Percentiles rank a stretch among this genome's conserved stretches.
These are phyloP conservation scores for Malbranchea zuffiana DNA, from an alignment of 2,329 filamentous ascomycete species.

Conservation along the genomic window DNA sequence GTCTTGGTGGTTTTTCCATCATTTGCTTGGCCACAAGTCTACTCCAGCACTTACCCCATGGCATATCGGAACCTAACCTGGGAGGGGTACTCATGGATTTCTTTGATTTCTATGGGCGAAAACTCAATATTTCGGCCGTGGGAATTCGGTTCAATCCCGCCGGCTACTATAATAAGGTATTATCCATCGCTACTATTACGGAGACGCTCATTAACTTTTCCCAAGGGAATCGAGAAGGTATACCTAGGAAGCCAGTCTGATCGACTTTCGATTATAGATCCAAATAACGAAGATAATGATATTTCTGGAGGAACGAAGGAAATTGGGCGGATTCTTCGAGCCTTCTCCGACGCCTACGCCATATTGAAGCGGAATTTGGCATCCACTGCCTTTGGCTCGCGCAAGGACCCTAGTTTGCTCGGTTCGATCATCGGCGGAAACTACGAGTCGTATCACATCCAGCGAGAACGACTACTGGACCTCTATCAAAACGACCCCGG, in stretches of 20 bases:
- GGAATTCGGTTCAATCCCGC: constrained; percentile 70
- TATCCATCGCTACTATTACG: constrained; percentile 18
- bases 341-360: constrained; percentile 56
- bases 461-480: constrained; percentile 52
- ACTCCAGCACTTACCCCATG: constrained; percentile 65
- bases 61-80: constrained; percentile 57
- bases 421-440: constrained; percentile 63
- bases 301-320: constrained; percentile 77
- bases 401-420: constrained; percentile 48
- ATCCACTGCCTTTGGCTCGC: constrained; percentile 16
- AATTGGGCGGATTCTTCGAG: constrained; percentile 53
- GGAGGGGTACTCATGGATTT: constrained; percentile 79
- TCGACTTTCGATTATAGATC: constrained; percentile 80
- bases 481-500: constrained; percentile 38
- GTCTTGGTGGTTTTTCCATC: constrained; percentile 85
- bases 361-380: constrained; percentile 49
- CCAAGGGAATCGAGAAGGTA: constrained; percentile 30
- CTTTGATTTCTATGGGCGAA: constrained; percentile 76
- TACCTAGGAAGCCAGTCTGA: constrained; percentile 45
- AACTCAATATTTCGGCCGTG: constrained; percentile 58
- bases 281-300: constrained; percentile 74
- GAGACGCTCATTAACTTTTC: constrained; percentile 23
- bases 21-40: constrained; percentile 89
- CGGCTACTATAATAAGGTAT: constrained; percentile 64
- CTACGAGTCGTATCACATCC: constrained; percentile 61